Evolutionary conservation across 1,139 yeast genomes (phyloP).

Genomic region (Pichia sp.): DNA sequence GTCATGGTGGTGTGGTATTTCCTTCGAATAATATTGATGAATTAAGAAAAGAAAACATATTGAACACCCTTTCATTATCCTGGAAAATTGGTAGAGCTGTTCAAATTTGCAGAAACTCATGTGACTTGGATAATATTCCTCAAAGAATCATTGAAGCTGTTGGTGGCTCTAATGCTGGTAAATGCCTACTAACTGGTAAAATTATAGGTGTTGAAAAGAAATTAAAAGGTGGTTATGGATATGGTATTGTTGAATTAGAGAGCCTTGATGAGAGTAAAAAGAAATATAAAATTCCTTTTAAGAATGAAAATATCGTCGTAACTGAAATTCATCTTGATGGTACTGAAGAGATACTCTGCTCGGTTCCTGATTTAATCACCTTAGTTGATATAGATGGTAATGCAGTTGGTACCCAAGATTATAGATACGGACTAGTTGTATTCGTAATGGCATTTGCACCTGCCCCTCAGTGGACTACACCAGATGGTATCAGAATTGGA

Average conservation of each 20-base stretch:
- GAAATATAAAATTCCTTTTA: not conserved
- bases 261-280: not conserved
- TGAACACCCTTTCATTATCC: not conserved
- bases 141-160: not conserved
- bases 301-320: constrained; percentile 1
- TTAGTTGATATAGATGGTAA: not conserved
- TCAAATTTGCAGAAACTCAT: not conserved
- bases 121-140: not conserved
- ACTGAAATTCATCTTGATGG: not conserved
- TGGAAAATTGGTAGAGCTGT: constrained; percentile 1
- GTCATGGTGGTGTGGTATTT: not conserved
- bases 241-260: not conserved
- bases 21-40: not conserved
- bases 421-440: constrained; percentile 1
- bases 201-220: constrained; percentile 3
- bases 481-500: not conserved
- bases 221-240: not conserved
- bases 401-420: constrained; percentile 3
- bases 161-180: not conserved
- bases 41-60: not conserved
- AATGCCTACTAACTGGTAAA: not conserved
- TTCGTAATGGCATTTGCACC: constrained; percentile 1
- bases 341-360: not conserved
- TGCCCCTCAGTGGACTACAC: not conserved
- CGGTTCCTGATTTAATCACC: constrained; percentile 2